Evolutionary conservation across 164 flowering plant species (phyloP).

Genomic region (Macadamia integrifolia): DNA sequence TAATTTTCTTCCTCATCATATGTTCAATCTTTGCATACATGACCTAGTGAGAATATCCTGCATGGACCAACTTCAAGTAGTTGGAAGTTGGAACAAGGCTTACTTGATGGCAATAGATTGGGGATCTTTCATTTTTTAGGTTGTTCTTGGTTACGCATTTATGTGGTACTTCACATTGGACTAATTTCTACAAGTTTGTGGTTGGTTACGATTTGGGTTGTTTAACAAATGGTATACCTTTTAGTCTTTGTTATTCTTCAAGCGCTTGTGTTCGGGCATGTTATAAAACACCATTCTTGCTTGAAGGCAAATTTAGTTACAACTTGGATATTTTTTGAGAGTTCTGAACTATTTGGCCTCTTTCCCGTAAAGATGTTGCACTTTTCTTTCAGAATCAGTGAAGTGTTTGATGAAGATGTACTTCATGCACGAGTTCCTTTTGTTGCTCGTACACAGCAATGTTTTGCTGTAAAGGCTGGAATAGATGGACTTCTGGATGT

Average conservation of each 20-base stretch:
- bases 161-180: no score
- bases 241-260: background rate
- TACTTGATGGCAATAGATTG: no score
- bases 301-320: background rate
- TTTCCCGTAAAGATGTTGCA: background rate
- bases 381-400: constrained; percentile 58
- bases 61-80: no score
- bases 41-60: no score
- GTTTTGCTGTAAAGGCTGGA: constrained; percentile 99
- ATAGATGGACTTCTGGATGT: constrained; percentile 94
- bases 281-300: background rate
- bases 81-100: no score
- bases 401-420: constrained; percentile 92
- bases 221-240: background rate
- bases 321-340: background rate
- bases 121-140: no score
- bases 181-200: no score
- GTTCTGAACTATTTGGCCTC: background rate
- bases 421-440: constrained; percentile 95
- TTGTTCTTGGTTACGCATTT: no score
- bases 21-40: no score
- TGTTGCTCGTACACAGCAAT: constrained; percentile 95
- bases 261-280: background rate
- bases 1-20: no score
- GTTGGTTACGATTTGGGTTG: background rate